These are phyloP conservation scores for Backusella westeae DNA, from an alignment of 192 early-diverging fungal genomes.

Conservation along the genomic window DNA sequence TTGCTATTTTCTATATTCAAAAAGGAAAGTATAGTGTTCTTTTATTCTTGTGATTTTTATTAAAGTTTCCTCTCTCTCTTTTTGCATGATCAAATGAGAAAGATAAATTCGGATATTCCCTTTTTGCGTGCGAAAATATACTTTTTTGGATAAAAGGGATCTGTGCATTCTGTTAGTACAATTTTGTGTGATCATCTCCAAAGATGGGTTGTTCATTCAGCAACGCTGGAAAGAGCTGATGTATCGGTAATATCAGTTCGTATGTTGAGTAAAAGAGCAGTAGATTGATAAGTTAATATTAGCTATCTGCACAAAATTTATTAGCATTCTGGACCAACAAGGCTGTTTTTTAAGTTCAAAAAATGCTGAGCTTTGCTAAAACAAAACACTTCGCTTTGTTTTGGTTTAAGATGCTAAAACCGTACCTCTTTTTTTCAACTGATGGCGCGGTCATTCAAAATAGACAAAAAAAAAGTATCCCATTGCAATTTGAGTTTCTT, in stretches of 20 bases:
- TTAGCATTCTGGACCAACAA: background rate
- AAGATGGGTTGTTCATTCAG: background rate
- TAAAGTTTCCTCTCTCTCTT: background rate
- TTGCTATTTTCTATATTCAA: background rate
- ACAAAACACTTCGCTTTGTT: background rate
- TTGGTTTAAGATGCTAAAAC: background rate
- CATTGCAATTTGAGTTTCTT: background rate
- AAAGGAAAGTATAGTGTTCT: background rate
- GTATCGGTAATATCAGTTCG: background rate
- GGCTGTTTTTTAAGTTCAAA: background rate
- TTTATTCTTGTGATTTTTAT: background rate
- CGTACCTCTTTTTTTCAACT: background rate
- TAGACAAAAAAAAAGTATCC: background rate
- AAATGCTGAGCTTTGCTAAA: background rate
- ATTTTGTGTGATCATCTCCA: background rate
- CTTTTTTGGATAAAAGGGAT: background rate
- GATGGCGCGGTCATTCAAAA: background rate
- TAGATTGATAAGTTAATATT: too few species aligned
- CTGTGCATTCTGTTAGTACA: background rate
- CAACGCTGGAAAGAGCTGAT: background rate
- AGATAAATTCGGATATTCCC: background rate
- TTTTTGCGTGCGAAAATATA: background rate
- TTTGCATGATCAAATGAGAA: background rate
- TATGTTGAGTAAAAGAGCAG: background rate
- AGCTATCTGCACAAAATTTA: too few species aligned